phyloP scores from a whole-genome alignment of 805 yeast genomes.

The Ogataea populi-albae region DNA sequence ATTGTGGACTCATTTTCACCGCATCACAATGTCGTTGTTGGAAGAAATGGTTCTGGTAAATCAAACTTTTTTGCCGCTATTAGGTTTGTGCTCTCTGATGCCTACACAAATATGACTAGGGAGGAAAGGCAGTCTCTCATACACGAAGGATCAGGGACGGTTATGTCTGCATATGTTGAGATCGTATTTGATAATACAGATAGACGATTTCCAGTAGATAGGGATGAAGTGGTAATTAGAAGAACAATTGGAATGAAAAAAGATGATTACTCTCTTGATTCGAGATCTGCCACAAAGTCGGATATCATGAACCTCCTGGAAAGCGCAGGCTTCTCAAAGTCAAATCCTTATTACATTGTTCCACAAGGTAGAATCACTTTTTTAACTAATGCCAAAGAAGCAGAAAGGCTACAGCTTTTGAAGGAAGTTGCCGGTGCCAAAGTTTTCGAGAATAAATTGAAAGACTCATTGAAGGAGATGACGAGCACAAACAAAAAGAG shows the following conservation, averaged over 20 bases:
- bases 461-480: slow-evolving; percentile 80
- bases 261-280: slow-evolving; percentile 86
- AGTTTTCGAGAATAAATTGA: slow-evolving; percentile 77
- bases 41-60: slow-evolving; percentile 95
- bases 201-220: slow-evolving; percentile 66
- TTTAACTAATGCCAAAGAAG: slow-evolving; percentile 83
- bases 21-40: slow-evolving; percentile 81
- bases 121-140: slow-evolving; percentile 85
- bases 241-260: slow-evolving; percentile 92
- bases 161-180: slow-evolving; percentile 91
- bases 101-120: slow-evolving; percentile 76
- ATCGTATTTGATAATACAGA: slow-evolving; percentile 80
- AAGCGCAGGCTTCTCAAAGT: slow-evolving; percentile 86
- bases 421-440: slow-evolving; percentile 96
- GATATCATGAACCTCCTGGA: slow-evolving; percentile 82
- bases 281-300: slow-evolving; percentile 70
- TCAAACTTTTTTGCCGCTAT: slow-evolving; percentile 95
- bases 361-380: slow-evolving; percentile 94
- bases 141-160: slow-evolving; percentile 87
- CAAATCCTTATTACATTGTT: slow-evolving; percentile 92
- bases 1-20: slow-evolving; percentile 75
- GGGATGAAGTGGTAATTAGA: slow-evolving; percentile 67
- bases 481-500: slow-evolving; percentile 64
- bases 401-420: slow-evolving; percentile 71
- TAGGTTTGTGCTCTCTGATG: slow-evolving; percentile 87